phyloP scores from a whole-genome alignment of 169 alveolate genomes.

The Plasmodium vinckei region DNA sequence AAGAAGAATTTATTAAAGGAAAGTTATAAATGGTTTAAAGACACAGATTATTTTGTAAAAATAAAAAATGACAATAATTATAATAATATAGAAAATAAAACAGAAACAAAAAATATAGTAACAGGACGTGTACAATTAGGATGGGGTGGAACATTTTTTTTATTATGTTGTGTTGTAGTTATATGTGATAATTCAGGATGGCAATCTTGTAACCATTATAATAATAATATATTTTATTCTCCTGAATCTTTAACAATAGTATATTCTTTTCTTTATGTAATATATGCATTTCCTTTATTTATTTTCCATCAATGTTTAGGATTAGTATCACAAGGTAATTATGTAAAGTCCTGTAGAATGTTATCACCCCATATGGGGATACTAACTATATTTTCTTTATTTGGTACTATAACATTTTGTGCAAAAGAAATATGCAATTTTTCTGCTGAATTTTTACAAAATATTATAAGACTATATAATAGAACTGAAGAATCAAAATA shows the following conservation, averaged over 20 bases:
- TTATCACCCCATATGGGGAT: constrained; percentile 45
- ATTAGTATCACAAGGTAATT: constrained; percentile 66
- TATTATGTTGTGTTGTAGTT: constrained; percentile 72
- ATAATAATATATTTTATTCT: constrained; percentile 62
- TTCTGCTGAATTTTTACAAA: constrained; percentile 58
- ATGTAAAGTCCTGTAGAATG: constrained; percentile 57
- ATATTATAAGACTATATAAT: constrained; percentile 17
- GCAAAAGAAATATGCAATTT: constrained; percentile 68
- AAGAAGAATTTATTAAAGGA: constrained; percentile 64
- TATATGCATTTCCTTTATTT: constrained; percentile 65
- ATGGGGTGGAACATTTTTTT: constrained; percentile 75
- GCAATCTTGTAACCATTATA: constrained; percentile 74
- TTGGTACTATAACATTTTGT: constrained; percentile 72
- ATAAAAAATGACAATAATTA: constrained; percentile 55
- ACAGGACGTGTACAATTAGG: constrained; percentile 70
- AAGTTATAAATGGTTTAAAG: constrained; percentile 71
- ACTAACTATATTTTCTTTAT: constrained; percentile 41
- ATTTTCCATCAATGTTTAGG: constrained; percentile 66
- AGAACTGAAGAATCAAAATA: constrained; percentile 16
- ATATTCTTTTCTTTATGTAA: constrained; percentile 31
- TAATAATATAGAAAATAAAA: constrained; percentile 38
- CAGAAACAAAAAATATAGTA: constrained; percentile 51
- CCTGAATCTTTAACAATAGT: constrained; percentile 71
- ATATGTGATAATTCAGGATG: constrained; percentile 75
- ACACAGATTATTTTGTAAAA: constrained; percentile 66